Evolutionary conservation across 805 yeast genomes (phyloP).

Genomic region (Saccharomycopsis sp.): DNA sequence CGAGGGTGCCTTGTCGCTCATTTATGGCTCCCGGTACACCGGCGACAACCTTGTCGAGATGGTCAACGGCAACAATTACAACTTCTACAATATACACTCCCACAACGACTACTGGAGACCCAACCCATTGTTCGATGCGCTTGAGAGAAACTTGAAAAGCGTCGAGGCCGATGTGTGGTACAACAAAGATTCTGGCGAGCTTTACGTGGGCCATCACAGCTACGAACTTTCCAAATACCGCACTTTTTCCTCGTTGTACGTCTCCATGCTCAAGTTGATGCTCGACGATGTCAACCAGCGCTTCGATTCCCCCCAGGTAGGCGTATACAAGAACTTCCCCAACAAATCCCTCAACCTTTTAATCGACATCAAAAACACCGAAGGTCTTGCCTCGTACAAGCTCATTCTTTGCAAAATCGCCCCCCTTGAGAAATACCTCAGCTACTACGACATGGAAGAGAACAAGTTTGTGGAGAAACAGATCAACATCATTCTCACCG

Average conservation of each 20-base stretch:
- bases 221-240: conserved; percentile 32
- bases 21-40: too few species aligned
- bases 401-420: conserved; percentile 37
- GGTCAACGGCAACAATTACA: background rate
- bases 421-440: conserved; percentile 42
- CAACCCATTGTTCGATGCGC: conserved; percentile 50
- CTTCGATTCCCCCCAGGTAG: conserved; percentile 23
- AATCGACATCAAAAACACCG: conserved; percentile 54
- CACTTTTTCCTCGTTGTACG: conserved; percentile 43
- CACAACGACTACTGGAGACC: conserved; percentile 65
- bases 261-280: too few species aligned
- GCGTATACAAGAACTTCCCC: conserved; percentile 37
- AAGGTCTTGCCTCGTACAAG: conserved; percentile 35
- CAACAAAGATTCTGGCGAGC: conserved; percentile 21
- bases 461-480: conserved; percentile 39
- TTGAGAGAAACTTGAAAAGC: conserved; percentile 41
- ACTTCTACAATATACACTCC: conserved; percentile 36
- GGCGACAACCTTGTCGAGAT: background rate
- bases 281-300: conserved; percentile 4
- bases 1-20: background rate
- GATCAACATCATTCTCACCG: conserved; percentile 54
- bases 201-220: conserved; percentile 58
- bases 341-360: conserved; percentile 34
- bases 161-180: conserved; percentile 63
- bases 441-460: conserved; percentile 35